Evolutionary conservation across 176 grass and related monocot genomes (phyloP).

Genomic region (Puya raimondii): DNA sequence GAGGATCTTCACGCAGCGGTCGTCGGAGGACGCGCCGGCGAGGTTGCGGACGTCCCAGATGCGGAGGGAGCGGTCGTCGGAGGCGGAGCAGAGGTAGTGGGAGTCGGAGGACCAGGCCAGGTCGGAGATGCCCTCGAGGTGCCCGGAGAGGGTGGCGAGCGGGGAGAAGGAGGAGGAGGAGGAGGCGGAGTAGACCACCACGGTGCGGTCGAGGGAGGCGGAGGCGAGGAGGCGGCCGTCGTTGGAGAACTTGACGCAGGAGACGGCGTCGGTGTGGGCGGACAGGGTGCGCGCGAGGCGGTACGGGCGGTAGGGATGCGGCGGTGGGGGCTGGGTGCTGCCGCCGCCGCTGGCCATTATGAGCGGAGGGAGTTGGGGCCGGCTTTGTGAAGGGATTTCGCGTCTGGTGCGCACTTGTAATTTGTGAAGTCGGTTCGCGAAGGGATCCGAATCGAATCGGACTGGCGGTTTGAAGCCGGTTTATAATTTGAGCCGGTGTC

Average conservation of each 20-base stretch:
- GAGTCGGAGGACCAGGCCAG: constrained; percentile 81
- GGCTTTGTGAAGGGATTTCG: no score
- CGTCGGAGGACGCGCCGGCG: constrained; percentile 14
- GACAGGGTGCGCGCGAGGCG: constrained; percentile 33
- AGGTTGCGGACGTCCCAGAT: constrained; percentile 65
- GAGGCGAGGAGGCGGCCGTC: constrained; percentile 76
- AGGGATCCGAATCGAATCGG: no score
- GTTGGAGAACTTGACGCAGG: constrained; percentile 88
- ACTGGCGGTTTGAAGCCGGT: no score
- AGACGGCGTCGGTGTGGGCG: constrained; percentile 54
- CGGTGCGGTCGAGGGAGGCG: constrained; percentile 70
- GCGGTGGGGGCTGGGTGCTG: constrained; percentile 11
- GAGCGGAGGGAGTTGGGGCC: not conserved
- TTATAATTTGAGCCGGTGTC: no score
- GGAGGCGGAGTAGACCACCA: constrained; percentile 55
- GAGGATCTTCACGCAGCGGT: constrained; percentile 58
- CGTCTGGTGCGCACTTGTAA: no score
- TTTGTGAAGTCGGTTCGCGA: no score
- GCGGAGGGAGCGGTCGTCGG: constrained; percentile 70
- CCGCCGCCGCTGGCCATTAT: constrained; percentile 1
- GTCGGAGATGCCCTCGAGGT: constrained; percentile 66
- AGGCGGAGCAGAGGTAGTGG: constrained; percentile 81
- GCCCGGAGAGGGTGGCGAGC: constrained; percentile 52
- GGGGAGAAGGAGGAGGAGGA: constrained; percentile 19
- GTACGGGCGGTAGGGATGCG: constrained; percentile 50